Base-by-base conservation (phyloP, 2,329 filamentous ascomycete genomes). In the Lojkania enalia region DNA sequence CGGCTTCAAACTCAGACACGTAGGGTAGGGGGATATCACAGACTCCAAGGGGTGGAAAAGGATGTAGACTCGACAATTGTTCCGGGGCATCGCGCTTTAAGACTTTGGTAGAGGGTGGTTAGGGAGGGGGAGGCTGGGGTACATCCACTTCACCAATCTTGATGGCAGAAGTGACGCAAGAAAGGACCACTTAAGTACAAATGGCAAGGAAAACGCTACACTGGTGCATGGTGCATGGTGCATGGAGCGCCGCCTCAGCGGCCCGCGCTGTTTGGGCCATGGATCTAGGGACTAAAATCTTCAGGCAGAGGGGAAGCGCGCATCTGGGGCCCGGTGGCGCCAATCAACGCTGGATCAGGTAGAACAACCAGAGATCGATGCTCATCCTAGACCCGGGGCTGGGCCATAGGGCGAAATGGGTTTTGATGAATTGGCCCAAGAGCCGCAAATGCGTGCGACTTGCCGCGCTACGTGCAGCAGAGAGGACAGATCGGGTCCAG, bases 121-220 rank as follows among this genome's bases (percentile, higher is more conserved):
- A 16, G 20, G 30, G 30, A 6, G 30, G 30, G 6, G 7, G 30
- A 15, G 30, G 30, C 29, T 15, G 5, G 16, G 21, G 11, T 18
- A 15, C 23, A 27, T 7, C 23, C 7, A n/a, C 23, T 9, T 7
- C 23, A 27, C 7, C 23, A 27, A 36, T 5, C 36, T 29, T 38
- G 44, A 48, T 46, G 31, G 47, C 42, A 40, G 20, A 20, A 44
- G 57, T 60, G 49, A 60, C 57, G 56, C 59, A 60, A 39, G 35
- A 45, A 42, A 50, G 49, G 55, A 46, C 43, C 39, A 51, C 38
- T 40, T 48, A 45, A 46, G 51, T 64, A 60, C 63, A 60, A 58
- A 57, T 60, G 61, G 45, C 48, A 20, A 31, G 32, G 35, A 51
- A 44, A 39, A 39, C 41, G 39, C 39, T 48, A 41, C 37, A 39